phyloP scores from a whole-genome alignment of 2,329 filamentous ascomycete species.

The Pezicula radicicola region DNA sequence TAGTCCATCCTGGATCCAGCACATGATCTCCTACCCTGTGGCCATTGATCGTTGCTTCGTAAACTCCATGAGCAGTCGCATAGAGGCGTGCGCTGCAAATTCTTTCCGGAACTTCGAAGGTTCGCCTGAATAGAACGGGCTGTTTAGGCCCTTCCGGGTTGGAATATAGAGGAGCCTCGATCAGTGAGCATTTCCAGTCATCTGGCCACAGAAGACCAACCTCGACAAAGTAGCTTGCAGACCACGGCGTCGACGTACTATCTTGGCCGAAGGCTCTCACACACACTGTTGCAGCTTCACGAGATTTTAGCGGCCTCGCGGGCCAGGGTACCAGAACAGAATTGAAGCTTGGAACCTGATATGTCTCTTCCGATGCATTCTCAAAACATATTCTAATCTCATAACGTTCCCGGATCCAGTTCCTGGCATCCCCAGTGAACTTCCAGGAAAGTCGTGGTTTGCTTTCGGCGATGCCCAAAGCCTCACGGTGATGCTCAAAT shows the following conservation, averaged over 20 bases:
- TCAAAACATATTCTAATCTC: constrained; percentile 37
- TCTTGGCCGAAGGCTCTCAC: constrained; percentile 24
- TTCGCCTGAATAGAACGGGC: constrained; percentile 33
- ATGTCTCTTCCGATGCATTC: constrained; percentile 3
- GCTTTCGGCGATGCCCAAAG: constrained; percentile 41
- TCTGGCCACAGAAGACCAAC: constrained; percentile 27
- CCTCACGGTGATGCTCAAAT: constrained; percentile 22
- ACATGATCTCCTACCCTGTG: constrained; percentile 23
- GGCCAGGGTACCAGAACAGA: constrained; percentile 45
- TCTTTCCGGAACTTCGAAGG: constrained; percentile 17
- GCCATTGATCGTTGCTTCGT: constrained; percentile 33
- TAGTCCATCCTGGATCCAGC: constrained; percentile 38
- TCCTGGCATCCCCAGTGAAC: constrained; percentile 33
- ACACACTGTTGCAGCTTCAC: constrained; percentile 25
- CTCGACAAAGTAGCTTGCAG: constrained; percentile 26
- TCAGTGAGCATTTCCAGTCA: constrained; percentile 28
- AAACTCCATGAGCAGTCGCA: constrained; percentile 33
- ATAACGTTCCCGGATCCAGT: constrained; percentile 43
- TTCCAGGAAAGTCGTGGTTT: constrained; percentile 44
- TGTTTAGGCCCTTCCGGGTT: too few relatives aligned
- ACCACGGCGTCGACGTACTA: constrained; percentile 25
- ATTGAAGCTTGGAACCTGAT: constrained; percentile 9
- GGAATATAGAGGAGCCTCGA: constrained; percentile 16
- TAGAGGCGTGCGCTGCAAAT: constrained; percentile 28
- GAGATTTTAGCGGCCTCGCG: constrained; percentile 24